Conservation (phyloP, 305 asterid genomes). For the Fraxinus nigra region DNA sequence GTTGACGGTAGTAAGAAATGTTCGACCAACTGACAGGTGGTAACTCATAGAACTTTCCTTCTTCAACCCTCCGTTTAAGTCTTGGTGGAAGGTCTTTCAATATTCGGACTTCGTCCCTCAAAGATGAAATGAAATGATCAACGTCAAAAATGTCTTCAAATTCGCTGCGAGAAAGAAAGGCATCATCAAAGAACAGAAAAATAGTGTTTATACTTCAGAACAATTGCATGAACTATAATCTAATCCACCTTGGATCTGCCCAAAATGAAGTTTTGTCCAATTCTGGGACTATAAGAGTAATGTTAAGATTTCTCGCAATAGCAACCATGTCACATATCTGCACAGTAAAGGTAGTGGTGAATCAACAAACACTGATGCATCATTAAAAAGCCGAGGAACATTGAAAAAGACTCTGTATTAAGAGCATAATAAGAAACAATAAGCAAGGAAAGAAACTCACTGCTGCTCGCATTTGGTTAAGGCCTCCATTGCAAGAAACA, state of each 20-base stretch:
- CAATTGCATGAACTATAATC: background rate
- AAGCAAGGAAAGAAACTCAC: conserved; percentile 21
- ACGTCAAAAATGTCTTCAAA: conserved; percentile 51
- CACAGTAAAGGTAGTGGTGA: background rate
- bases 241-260: conserved; percentile 32
- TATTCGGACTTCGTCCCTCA: conserved; percentile 53
- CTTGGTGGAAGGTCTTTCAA: conserved; percentile 46
- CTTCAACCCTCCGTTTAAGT: conserved; percentile 38
- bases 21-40: conserved; percentile 58
- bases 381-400: background rate
- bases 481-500: conserved; percentile 38
- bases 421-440: background rate
- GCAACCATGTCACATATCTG: conserved; percentile 40
- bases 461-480: conserved; percentile 35
- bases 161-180: conserved; percentile 27
- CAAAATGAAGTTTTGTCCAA: conserved; percentile 36
- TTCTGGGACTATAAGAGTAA: conserved; percentile 33
- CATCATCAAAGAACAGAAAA: background rate
- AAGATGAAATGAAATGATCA: conserved; percentile 44
- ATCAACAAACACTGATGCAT: background rate
- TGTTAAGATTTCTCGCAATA: conserved; percentile 30
- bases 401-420: background rate
- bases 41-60: conserved; percentile 31
- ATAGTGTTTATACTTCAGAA: background rate
- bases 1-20: conserved; percentile 42